Percentiles rank a stretch among this genome's conserved stretches.
Conservation (phyloP, 2,329 filamentous ascomycete genomes). For the Fusarium sp. region DNA sequence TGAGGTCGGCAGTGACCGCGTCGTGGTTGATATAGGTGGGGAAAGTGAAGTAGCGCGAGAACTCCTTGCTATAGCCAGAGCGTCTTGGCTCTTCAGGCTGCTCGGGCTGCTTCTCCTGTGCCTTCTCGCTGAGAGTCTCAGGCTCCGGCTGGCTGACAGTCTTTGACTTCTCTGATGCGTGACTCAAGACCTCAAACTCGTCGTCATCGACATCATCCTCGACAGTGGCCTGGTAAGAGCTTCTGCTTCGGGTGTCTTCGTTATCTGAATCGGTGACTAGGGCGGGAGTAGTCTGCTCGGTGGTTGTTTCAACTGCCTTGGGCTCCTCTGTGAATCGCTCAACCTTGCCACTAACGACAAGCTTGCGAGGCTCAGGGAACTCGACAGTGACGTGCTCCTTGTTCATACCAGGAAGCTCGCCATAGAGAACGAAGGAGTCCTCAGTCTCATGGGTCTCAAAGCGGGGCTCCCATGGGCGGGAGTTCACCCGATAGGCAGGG, state of each 20-base stretch:
- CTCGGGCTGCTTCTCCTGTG: conserved; percentile 42
- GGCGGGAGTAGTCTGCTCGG: not conserved
- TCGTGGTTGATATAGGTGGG: conserved; percentile 68
- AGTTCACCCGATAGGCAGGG: not conserved
- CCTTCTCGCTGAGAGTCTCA: not conserved
- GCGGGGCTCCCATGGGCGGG: conserved; percentile 9
- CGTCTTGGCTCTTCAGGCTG: conserved; percentile 47
- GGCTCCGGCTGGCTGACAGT: not conserved
- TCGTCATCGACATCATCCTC: conserved; percentile 20
- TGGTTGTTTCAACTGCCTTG: not conserved
- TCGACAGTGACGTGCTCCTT: conserved; percentile 78
- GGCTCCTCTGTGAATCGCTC: conserved; percentile 61
- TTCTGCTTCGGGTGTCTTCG: conserved; percentile 19
- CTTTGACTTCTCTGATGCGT: conserved; percentile 14
- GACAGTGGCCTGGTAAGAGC: conserved; percentile 20
- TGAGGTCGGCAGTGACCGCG: conserved; percentile 60
- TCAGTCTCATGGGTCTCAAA: conserved; percentile 46
- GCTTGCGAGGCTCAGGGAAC: conserved; percentile 75
- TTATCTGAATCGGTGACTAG: not conserved
- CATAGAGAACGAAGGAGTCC: conserved; percentile 74
- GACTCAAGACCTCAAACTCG: conserved; percentile 18
- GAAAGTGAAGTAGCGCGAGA: conserved; percentile 72
- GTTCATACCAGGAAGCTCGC: conserved; percentile 77
- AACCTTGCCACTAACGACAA: conserved; percentile 72
- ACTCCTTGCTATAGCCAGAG: conserved; percentile 55